Evolutionary conservation across 352 stramenopile genomes (phyloP).

Genomic region (Globisporangium recalcitrans): DNA sequence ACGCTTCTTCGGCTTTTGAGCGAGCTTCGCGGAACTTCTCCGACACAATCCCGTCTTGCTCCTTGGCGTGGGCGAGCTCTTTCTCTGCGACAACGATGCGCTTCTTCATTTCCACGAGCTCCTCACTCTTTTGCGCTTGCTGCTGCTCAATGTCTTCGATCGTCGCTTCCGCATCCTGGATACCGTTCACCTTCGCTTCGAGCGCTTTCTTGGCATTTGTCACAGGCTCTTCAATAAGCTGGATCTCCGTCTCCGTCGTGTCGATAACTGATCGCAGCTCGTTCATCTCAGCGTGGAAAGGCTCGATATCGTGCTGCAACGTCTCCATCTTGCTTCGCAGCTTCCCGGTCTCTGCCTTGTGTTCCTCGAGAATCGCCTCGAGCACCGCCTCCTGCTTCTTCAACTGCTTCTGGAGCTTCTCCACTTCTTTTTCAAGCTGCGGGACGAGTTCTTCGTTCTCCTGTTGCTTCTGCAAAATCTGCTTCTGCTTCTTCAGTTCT

Average conservation of each 20-base stretch:
- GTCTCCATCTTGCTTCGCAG: slow-evolving; percentile 70
- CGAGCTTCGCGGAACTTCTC: slow-evolving; percentile 62
- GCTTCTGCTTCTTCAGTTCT: slow-evolving; percentile 90
- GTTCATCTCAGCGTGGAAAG: slow-evolving; percentile 70
- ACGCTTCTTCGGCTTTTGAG: slow-evolving; percentile 75
- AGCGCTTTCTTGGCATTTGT: slow-evolving; percentile 79
- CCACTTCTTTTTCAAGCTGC: slow-evolving; percentile 80
- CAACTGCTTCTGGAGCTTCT: slow-evolving; percentile 61
- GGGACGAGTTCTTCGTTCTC: slow-evolving; percentile 88
- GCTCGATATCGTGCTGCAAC: slow-evolving; percentile 76
- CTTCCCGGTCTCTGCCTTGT: slow-evolving; percentile 73
- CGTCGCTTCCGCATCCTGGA: slow-evolving; percentile 50
- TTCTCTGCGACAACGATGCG: slow-evolving; percentile 75
- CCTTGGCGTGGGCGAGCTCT: slow-evolving; percentile 64
- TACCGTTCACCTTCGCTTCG: slow-evolving; percentile 50
- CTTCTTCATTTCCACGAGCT: slow-evolving; percentile 64
- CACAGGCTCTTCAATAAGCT: slow-evolving; percentile 64
- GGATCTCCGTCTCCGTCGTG: slow-evolving; percentile 74
- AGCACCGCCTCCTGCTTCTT: slow-evolving; percentile 87
- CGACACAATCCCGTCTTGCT: slow-evolving; percentile 39
- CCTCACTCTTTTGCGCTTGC: slow-evolving; percentile 38
- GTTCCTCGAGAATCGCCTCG: slow-evolving; percentile 71
- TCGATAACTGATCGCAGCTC: slow-evolving; percentile 69
- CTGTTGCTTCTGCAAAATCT: slow-evolving; percentile 69
- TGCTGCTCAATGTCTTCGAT: slow-evolving; percentile 67